phyloP scores from a whole-genome alignment of 2,329 filamentous ascomycete species.

The Bipolaris gigantea region DNA sequence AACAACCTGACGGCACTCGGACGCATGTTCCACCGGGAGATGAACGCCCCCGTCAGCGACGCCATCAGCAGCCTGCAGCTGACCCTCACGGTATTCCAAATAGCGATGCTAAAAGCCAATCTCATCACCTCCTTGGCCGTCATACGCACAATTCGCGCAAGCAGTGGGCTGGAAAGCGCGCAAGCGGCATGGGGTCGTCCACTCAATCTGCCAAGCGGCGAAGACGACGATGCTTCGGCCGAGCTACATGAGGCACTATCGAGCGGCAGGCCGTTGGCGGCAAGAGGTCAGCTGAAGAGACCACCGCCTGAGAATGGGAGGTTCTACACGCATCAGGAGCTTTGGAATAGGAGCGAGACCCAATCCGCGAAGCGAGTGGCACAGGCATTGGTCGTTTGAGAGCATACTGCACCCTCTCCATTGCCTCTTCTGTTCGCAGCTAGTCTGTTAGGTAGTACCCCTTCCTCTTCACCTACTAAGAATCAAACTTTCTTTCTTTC shows the following conservation, averaged over 20 bases:
- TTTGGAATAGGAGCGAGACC: constrained; percentile 25
- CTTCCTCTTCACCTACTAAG: neutral
- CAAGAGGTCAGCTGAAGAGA: constrained; percentile 1
- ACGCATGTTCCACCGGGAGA: constrained; percentile 42
- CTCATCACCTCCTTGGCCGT: constrained; percentile 33
- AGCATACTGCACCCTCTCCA: neutral
- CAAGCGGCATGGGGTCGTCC: constrained; percentile 37
- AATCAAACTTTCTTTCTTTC: neutral
- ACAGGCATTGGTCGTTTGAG: constrained; percentile 17
- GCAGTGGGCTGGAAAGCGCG: constrained; percentile 35
- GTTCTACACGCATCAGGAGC: constrained; percentile 34
- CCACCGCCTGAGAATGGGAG: constrained; percentile 14
- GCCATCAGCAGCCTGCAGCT: constrained; percentile 37
- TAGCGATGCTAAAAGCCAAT: constrained; percentile 29
- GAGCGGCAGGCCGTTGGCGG: neutral
- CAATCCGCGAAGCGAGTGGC: neutral
- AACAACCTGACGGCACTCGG: constrained; percentile 36
- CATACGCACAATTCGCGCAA: constrained; percentile 43
- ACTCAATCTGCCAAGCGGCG: constrained; percentile 36
- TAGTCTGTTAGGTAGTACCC: neutral
- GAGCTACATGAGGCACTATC: neutral
- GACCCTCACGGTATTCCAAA: constrained; percentile 34
- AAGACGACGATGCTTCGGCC: neutral
- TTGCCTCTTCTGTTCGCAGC: neutral
- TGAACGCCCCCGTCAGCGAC: constrained; percentile 41